A percentile compares a stretch with the other conserved stretches of the same genome.
These are phyloP conservation scores for Cercospora berteroae DNA, from an alignment of 2,329 filamentous ascomycete species.

Conservation along the genomic window DNA sequence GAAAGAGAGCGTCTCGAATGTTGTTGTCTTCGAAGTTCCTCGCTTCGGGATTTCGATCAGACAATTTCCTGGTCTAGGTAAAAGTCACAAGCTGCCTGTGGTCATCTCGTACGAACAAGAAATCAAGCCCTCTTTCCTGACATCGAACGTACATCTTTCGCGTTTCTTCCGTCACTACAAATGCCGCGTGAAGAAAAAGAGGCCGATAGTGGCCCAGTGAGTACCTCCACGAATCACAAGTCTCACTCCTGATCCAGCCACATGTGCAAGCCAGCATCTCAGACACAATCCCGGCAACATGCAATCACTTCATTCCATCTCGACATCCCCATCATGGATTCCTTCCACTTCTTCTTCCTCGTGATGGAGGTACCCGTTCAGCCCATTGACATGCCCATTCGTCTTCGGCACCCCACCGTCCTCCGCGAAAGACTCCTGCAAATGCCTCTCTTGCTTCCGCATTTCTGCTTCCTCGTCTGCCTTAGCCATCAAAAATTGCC, in stretches of 20 bases:
- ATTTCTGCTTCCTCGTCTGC: constrained; percentile 11
- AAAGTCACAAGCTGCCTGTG: background rate
- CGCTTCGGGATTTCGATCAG: background rate
- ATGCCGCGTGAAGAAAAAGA: background rate
- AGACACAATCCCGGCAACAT: background rate
- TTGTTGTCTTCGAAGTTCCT: too few relatives aligned
- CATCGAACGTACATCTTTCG: background rate
- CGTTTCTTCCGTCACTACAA: background rate
- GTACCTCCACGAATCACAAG: too few relatives aligned
- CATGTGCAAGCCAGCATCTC: background rate
- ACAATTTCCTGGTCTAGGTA: background rate
- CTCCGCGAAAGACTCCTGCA: constrained; percentile 12
- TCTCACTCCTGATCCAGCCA: too few relatives aligned
- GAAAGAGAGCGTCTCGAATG: too few relatives aligned
- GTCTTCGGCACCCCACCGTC: constrained; percentile 7
- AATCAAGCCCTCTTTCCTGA: background rate
- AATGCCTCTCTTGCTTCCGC: constrained; percentile 11
- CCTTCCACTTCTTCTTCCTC: background rate
- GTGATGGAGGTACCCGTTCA: background rate
- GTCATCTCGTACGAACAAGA: background rate
- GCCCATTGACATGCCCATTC: constrained; percentile 8
- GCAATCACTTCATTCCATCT: constrained; percentile 1
- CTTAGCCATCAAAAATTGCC: constrained; percentile 18
- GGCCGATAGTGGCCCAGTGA: background rate
- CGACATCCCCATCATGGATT: constrained; percentile 1